Evolutionary conservation across 768 basidiomycete genomes (phyloP), one percentile per base, ranked within the genome.

Genomic region (Lactifluus rugatus): DNA sequence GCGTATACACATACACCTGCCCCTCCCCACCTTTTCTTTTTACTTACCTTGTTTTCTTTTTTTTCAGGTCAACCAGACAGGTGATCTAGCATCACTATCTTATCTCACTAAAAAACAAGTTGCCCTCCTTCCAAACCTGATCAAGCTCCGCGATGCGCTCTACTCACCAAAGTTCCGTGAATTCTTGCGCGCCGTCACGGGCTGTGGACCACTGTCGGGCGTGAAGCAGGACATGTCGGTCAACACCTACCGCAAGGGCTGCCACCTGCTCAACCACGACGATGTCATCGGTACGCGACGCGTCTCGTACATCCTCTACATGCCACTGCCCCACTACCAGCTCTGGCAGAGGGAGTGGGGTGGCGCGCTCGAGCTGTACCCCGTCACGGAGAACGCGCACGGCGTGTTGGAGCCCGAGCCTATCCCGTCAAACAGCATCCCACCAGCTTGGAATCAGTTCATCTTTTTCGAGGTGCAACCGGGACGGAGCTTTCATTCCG

Each of bases 201-300:
- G 92, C 1, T 97, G 94, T 63, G 93, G 92, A 4, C 84, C 93
- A 5, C 79, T 98, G 47, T 93, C 89, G 28, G 93, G 93, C 50
- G 79, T 77, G 44, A 95, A 93, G 70, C 93, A 92, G 68, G 95
- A 98, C 75, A 93, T 94, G 83, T 90, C 90, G 44, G 87, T 95
- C 59, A 93, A 92, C 67, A 84, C 88, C 8, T 97, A 97, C 72
- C 86, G 84, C 19, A 82, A 85, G 61, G 91, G 93, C 46, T 96
- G 87, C 70, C 93, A 98, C 72, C 81, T 98, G 10, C 84, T 98
- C 66, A 91, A 95, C 71, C 95, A 98, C 76, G 95, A 98, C 83
- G 95, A 98, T 70, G 94, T 95, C 25, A 97, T 97, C 68, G 93
- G 93, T 60, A 82, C 92, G 8, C 86, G 95, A 25, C 82, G 92